Evolutionary conservation across 352 stramenopile species (phyloP).

Genomic region (Globisporangium echinulatum): DNA sequence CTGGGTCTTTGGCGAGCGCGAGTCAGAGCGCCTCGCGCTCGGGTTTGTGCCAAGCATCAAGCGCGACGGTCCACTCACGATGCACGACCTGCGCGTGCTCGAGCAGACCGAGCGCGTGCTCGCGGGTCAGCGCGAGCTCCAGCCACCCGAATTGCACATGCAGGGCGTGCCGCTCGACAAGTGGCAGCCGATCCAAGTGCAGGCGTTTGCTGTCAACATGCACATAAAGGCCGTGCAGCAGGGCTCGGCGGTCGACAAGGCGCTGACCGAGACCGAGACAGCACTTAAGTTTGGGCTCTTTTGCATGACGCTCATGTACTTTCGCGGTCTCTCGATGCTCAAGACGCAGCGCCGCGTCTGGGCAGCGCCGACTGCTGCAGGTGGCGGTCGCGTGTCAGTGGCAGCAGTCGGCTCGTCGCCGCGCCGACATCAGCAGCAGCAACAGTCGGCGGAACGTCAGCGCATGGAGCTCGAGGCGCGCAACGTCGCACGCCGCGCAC

Average conservation of each 20-base stretch:
- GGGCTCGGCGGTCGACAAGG: constrained; percentile 53
- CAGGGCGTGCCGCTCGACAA: constrained; percentile 59
- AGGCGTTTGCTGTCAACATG: constrained; percentile 40
- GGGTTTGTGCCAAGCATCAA: constrained; percentile 86
- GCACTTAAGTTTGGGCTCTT: constrained; percentile 96
- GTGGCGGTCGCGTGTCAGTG: too few relatives aligned
- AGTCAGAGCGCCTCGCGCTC: constrained; percentile 61
- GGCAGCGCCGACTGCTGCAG: constrained; percentile 22
- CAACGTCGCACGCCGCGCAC: constrained; percentile 32
- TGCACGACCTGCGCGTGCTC: constrained; percentile 61
- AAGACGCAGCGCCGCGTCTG: constrained; percentile 80
- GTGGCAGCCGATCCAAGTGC: constrained; percentile 68
- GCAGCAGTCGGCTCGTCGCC: constrained; percentile 20
- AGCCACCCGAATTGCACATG: constrained; percentile 24
- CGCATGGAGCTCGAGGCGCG: constrained; percentile 46
- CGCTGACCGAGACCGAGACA: constrained; percentile 83
- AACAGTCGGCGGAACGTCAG: constrained; percentile 25
- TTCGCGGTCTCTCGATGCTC: constrained; percentile 86
- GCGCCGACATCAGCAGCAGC: constrained; percentile 3
- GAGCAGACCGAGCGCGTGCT: constrained; percentile 44
- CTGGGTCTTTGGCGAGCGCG: constrained; percentile 93
- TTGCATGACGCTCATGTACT: constrained; percentile 96
- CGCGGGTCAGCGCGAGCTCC: constrained; percentile 23
- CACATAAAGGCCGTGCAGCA: constrained; percentile 65
- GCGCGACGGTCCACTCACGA: constrained; percentile 58